Conservation (phyloP, 2,329 filamentous ascomycete genomes). For the Rutstroemia sp. region DNA sequence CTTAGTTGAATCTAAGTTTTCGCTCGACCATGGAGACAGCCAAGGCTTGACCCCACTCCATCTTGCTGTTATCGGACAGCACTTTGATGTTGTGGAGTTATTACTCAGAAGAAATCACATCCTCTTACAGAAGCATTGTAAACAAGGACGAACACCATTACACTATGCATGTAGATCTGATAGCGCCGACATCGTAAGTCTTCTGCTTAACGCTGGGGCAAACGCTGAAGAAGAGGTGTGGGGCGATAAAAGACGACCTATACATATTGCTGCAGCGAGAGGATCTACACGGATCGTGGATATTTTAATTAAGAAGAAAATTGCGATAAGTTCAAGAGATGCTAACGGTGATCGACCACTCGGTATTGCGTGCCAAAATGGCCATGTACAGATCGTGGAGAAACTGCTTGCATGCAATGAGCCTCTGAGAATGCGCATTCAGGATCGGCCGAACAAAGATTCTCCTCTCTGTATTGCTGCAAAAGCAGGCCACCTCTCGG, state of each 20-base stretch:
- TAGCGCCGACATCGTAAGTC: constrained; percentile 7
- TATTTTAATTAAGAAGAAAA: background rate
- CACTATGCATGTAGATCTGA: constrained; percentile 10
- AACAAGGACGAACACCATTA: constrained; percentile 7
- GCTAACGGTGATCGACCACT: constrained; percentile 1
- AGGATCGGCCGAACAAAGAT: constrained; percentile 1
- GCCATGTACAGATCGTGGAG: constrained; percentile 9
- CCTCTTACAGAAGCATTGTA: background rate
- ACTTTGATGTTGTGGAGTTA: constrained; percentile 2
- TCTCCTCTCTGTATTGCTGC: constrained; percentile 11
- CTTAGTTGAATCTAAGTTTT: background rate
- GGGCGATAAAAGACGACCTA: constrained; percentile 4
- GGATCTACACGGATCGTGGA: constrained; percentile 1
- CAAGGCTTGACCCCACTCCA: constrained; percentile 9
- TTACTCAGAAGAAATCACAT: constrained; percentile 1
- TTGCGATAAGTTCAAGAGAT: background rate
- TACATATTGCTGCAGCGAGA: constrained; percentile 10
- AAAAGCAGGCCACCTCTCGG: constrained; percentile 4
- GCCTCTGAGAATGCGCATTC: constrained; percentile 1
- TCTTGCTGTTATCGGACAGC: constrained; percentile 1
- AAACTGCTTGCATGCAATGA: constrained; percentile 4
- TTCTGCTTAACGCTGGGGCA: constrained; percentile 8
- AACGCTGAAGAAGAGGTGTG: constrained; percentile 1
- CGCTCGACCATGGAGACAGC: constrained; percentile 1
- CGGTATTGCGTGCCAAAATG: constrained; percentile 8